Percentiles rank a stretch among this genome's conserved stretches.
Conservation (phyloP, 805 yeast species). For the Cyberlindnera xylosilytica region DNA sequence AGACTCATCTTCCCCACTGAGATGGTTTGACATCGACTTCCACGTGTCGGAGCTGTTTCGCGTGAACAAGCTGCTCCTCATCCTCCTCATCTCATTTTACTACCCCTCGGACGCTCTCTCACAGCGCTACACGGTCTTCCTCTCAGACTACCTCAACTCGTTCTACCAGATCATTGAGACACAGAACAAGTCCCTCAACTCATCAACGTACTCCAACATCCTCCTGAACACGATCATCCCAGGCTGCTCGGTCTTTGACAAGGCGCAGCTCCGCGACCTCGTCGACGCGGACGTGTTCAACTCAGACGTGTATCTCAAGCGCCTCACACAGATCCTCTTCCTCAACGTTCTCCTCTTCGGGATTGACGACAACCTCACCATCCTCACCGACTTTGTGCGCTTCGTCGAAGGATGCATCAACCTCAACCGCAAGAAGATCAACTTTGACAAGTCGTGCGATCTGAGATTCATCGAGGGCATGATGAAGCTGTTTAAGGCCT, state of each 20-base stretch:
- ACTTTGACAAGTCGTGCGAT: constrained; percentile 21
- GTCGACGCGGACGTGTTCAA: constrained; percentile 26
- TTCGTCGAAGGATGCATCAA: constrained; percentile 24
- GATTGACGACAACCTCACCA: constrained; percentile 10
- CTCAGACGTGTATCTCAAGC: constrained; percentile 21
- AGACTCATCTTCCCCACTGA: neutral
- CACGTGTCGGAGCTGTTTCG: constrained; percentile 17
- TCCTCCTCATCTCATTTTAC: constrained; percentile 16
- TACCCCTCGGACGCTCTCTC: constrained; percentile 14
- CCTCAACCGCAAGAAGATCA: constrained; percentile 25
- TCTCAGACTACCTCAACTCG: constrained; percentile 23
- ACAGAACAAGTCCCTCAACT: constrained; percentile 19
- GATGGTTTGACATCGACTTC: constrained; percentile 20
- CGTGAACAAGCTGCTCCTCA: constrained; percentile 18
- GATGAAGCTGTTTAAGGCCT: constrained; percentile 10
- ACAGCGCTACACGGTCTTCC: constrained; percentile 8
- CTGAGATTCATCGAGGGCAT: constrained; percentile 21
- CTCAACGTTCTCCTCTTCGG: constrained; percentile 21
- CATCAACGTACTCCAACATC: constrained; percentile 24
- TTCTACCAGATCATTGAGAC: constrained; percentile 25
- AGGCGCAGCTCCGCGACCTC: constrained; percentile 19
- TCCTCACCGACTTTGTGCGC: constrained; percentile 15
- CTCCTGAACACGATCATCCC: constrained; percentile 13
- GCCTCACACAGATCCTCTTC: constrained; percentile 21
- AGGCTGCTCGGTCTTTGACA: constrained; percentile 18